Conservation (phyloP, 2,329 filamentous ascomycete genomes). For the Botrytis paeoniae region DNA sequence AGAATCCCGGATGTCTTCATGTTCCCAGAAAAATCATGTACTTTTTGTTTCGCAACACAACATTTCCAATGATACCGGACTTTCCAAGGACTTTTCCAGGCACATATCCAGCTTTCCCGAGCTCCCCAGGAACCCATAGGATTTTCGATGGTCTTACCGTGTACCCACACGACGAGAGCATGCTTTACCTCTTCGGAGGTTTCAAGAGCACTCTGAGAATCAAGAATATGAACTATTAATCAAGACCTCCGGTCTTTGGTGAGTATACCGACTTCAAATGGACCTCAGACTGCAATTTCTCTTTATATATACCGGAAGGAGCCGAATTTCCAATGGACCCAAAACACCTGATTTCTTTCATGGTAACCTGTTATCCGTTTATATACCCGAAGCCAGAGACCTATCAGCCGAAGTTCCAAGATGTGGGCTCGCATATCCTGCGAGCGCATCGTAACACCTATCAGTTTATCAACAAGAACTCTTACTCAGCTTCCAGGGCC, state of each 20-base stretch:
- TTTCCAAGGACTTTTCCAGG: constrained; percentile 16
- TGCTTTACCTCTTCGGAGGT: constrained; percentile 4
- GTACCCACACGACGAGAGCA: constrained; percentile 14
- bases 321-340: background rate
- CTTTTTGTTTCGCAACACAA: constrained; percentile 25
- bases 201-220: constrained; percentile 6
- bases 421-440: constrained; percentile 19
- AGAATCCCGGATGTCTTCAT: constrained; percentile 24
- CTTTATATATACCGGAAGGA: constrained; percentile 12
- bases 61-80: constrained; percentile 20
- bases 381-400: background rate
- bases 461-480: background rate
- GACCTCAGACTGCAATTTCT: constrained; percentile 12
- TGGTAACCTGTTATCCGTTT: background rate
- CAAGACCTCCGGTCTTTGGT: constrained; percentile 18
- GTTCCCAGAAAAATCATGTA: constrained; percentile 35
- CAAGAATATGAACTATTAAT: constrained; percentile 14
- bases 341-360: background rate
- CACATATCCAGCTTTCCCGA: constrained; percentile 12
- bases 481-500: background rate
- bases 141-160: constrained; percentile 7
- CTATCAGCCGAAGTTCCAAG: background rate
- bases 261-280: constrained; percentile 15
- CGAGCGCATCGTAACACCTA: constrained; percentile 7
- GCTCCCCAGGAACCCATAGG: background rate